Conservation (phyloP, 257 asterid genomes). For the Fraxinus americana region DNA sequence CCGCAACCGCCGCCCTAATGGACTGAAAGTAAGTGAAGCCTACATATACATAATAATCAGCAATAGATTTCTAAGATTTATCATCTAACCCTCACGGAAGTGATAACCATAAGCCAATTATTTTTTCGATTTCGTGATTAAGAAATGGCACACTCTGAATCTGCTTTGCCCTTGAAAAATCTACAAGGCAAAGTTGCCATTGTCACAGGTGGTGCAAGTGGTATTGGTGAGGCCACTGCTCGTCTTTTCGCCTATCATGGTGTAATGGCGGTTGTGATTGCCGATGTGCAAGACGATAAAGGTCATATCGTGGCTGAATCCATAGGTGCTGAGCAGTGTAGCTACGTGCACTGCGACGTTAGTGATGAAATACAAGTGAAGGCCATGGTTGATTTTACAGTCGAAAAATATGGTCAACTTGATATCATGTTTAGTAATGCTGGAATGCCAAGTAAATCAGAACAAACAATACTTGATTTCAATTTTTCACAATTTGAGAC, state of each 20-base stretch:
- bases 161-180: background rate
- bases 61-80: background rate
- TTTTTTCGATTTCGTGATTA: background rate
- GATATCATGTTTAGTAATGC: conserved; percentile 41
- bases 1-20: background rate
- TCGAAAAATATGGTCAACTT: conserved; percentile 17
- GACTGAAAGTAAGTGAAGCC: background rate
- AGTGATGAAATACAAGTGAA: conserved; percentile 27
- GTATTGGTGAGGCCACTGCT: conserved; percentile 34
- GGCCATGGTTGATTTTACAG: conserved; percentile 22
- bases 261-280: conserved; percentile 21
- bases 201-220: conserved; percentile 38
- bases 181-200: conserved; percentile 37
- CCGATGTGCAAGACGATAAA: conserved; percentile 31
- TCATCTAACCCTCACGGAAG: background rate
- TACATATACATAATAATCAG: background rate
- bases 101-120: background rate
- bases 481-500: conserved; percentile 8
- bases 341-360: conserved; percentile 29
- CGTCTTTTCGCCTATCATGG: conserved; percentile 32
- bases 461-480: conserved; percentile 17
- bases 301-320: conserved; percentile 29
- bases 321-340: conserved; percentile 20
- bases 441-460: conserved; percentile 5
- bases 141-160: background rate